Base-by-base conservation (phyloP, 2,329 filamentous ascomycete species). In the Alternaria gansuensis region DNA sequence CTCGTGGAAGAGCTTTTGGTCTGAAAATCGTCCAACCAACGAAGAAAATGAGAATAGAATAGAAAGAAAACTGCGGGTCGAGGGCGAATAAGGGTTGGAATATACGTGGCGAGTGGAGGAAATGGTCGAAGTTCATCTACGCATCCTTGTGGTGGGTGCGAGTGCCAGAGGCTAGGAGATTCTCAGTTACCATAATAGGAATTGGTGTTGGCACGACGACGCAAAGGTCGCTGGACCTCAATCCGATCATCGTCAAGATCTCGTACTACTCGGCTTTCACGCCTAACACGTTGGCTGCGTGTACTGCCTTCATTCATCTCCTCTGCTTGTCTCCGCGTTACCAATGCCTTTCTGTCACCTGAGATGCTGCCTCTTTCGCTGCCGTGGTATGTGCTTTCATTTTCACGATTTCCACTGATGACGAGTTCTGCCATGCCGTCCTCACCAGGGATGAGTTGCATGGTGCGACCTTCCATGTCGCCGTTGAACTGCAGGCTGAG, bases 351-450 rank as follows among this genome's bases (percentile, higher is more conserved):
- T 41, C 57, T 63, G 51, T 64, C 65, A 26, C 61, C 67, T 26
- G 59, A 28, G 24, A 64, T 40, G 51, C 72, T 76, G 52, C 69
- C 66, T 54, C 64, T 64, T 41, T 77, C 75, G 51, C 71, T 75
- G 52, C 48, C 33, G 26, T 59, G 45, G 14, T 59, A 51, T 4
- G n/a, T 31, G 34, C 26, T 55, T 5, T 59, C 56, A 5, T 21
- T 24, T 8, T 49, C 53, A 29, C 46, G 51, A 14, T 71, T 71
- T 9, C 61, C 34, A 49, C 70, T 71, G 41, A 77, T 77, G 53
- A 77, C 72, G 33, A 78, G 62, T 33, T 77, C 75, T 31, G 73
- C 74, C 71, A 75, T 76, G 14, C 75, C 75, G 43, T 72, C 68
- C 44, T 75, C 75, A 37, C 63, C 65, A 36, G 74, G 74, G 24